Conservation (phyloP, 2,329 filamentous ascomycete genomes). For the Harringtonia aguacate region DNA sequence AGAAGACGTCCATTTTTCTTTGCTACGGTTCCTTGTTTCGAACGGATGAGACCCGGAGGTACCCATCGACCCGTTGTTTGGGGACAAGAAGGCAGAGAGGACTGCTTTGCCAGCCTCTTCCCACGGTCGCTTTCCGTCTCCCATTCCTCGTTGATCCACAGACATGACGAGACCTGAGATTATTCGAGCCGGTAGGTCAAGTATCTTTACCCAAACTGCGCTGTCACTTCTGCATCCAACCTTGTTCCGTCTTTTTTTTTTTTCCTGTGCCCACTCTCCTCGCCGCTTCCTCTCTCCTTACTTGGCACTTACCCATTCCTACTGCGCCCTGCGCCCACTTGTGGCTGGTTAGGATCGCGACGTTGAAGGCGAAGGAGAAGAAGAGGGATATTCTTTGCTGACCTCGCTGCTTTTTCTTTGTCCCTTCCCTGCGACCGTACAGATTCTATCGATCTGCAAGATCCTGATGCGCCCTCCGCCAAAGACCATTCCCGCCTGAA, state of each 20-base stretch:
- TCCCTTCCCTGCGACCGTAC: slow-evolving; percentile 10
- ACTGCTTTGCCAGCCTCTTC: not conserved
- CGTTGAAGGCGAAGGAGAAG: no score
- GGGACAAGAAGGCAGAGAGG: not conserved
- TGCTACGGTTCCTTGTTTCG: not conserved
- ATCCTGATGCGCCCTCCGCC: slow-evolving; percentile 70
- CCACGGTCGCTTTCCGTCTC: slow-evolving; percentile 15
- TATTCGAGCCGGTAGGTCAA: slow-evolving; percentile 46
- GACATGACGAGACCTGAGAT: slow-evolving; percentile 49
- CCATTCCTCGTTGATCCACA: slow-evolving; percentile 24
- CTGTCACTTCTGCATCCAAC: not conserved
- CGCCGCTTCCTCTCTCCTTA: not conserved
- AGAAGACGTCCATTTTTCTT: no score
- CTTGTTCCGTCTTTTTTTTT: slow-evolving; percentile 5
- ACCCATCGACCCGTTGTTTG: slow-evolving; percentile 6
- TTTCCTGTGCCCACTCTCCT: not conserved
- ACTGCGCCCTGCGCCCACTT: not conserved
- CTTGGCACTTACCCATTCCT: not conserved
- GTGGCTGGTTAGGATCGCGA: no score
- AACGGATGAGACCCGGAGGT: not conserved
- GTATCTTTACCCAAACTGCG: not conserved
- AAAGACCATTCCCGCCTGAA: slow-evolving; percentile 61
- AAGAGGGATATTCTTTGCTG: slow-evolving; percentile 12
- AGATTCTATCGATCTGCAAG: slow-evolving; percentile 95
- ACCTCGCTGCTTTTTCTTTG: slow-evolving; percentile 11